Conservation (phyloP, 352 stramenopile genomes). For the Phytophthora multivora region DNA sequence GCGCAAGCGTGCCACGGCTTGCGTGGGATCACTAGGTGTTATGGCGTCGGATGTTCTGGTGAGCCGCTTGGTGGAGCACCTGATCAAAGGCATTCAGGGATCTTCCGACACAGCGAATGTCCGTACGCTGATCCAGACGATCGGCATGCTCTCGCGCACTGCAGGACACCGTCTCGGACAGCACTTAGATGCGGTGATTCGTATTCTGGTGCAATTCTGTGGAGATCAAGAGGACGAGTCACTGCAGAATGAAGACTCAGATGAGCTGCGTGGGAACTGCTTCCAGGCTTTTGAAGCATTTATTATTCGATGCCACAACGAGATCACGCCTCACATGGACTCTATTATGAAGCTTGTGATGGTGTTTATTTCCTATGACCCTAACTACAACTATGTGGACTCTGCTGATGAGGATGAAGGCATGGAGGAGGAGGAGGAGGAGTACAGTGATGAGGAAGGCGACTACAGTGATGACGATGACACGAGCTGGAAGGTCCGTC, state of each 20-base stretch:
- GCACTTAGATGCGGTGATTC: slow-evolving; percentile 96
- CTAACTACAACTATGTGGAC: slow-evolving; percentile 98
- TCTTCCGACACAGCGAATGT: slow-evolving; percentile 76
- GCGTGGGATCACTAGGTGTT: slow-evolving; percentile 94
- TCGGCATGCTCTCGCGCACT: slow-evolving; percentile 96
- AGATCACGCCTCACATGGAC: slow-evolving; percentile 95
- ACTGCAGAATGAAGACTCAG: slow-evolving; percentile 93
- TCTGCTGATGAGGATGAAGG: slow-evolving; percentile 91
- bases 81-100: slow-evolving; percentile 92
- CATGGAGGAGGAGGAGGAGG: slow-evolving; percentile 86
- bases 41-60: slow-evolving; percentile 96
- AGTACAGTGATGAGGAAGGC: slow-evolving; percentile 83
- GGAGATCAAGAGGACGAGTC: slow-evolving; percentile 91
- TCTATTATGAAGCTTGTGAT: slow-evolving; percentile 91
- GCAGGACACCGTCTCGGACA: slow-evolving; percentile 95
- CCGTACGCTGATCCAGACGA: slow-evolving; percentile 95
- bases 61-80: slow-evolving; percentile 91
- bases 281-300: slow-evolving; percentile 99
- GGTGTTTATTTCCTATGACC: slow-evolving; percentile 97
- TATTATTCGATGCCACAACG: slow-evolving; percentile 94
- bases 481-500: slow-evolving; percentile 97
- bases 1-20: slow-evolving; percentile 95
- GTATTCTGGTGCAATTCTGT: slow-evolving; percentile 96
- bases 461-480: slow-evolving; percentile 95
- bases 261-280: slow-evolving; percentile 97